Base-by-base conservation (phyloP, 371 early-diverging fungal genomes). In the Furculomyces boomerangus region DNA sequence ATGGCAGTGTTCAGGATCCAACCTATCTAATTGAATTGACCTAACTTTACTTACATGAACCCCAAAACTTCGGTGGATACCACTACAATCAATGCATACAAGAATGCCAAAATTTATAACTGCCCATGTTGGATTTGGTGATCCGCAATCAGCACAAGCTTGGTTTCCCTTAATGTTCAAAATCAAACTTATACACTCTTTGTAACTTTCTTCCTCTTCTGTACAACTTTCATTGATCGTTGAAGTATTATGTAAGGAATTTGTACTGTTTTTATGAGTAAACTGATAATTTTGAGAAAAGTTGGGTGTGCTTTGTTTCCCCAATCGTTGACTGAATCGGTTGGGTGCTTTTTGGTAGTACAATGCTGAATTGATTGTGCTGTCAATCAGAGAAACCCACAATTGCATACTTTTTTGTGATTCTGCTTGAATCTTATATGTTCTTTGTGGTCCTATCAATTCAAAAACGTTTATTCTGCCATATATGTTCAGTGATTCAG, bases 41-140 rank as follows among this genome's bases (percentile, higher is more conserved):
- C 86, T 73, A 28, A 92, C 87, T 68, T 89, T 88, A 59, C 84
- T 83, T 20, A 90, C 77, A 61, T 91, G 90, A 2, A 88, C 86
- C 10, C 99, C 99, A 14, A 95, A 70, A 32, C 93, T 88, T 57
- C 99, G 82, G 68, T 99, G 98, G 30, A 88, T 80, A 24, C 97
- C 94, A 22, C 95, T 92, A 66, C 99, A 99, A 51, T 90, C 90
- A 29, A 97, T 89, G 65, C 99, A 98, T 39, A 99, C 67, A 43
- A 95, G 75, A 3, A 84, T 77, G 24, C 98, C 98, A 54, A 91
- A 77, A 54, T 88, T 92, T 26, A 87, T 79, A 60, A 86, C 81
- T 8, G 90, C 87, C 99, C 99, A 99, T 59, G 86, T 84, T 7
- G 91, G 87, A 37, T 74, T 80, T 54, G 71, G 63, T 25, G 73